These are phyloP conservation scores for Microdochium paspali DNA, from an alignment of 2,329 filamentous ascomycete genomes.

Conservation along the genomic window DNA sequence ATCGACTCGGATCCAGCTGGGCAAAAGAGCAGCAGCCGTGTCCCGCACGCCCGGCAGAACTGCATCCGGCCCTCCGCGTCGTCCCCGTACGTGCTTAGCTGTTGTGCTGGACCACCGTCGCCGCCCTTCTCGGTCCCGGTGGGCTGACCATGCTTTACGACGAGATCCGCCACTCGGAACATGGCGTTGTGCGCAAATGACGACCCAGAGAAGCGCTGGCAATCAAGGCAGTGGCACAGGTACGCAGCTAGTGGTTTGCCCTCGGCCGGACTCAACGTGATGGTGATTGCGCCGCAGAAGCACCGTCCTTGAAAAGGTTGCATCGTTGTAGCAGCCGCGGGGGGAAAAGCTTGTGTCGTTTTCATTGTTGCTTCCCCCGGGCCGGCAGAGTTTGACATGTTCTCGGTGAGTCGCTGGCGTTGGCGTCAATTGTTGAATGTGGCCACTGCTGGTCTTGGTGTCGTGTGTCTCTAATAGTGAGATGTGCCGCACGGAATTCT, in stretches of 20 bases:
- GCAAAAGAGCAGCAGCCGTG: neutral
- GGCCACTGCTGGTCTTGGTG: too few species aligned
- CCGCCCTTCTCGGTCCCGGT: too few species aligned
- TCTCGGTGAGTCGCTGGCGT: too few species aligned
- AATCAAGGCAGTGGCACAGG: neutral
- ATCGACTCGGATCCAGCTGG: neutral
- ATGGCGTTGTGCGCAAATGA: neutral
- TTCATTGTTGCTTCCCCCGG: too few species aligned
- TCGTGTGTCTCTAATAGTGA: too few species aligned
- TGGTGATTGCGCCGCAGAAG: neutral
- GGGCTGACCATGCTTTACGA: neutral
- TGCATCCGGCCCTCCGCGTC: neutral
- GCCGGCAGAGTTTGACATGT: too few species aligned
- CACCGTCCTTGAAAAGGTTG: neutral
- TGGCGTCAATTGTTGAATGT: too few species aligned
- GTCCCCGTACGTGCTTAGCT: neutral
- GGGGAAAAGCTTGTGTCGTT: too few species aligned
- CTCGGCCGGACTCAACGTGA: neutral
- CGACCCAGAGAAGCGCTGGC: neutral
- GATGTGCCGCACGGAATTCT: too few species aligned
- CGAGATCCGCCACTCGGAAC: neutral
- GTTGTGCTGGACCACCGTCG: too few species aligned
- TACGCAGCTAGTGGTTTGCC: neutral
- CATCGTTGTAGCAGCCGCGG: too few species aligned
- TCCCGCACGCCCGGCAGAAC: neutral